These are phyloP conservation scores for Dryas drummondii DNA, from an alignment of 306 rosid genomes.

Conservation along the genomic window DNA sequence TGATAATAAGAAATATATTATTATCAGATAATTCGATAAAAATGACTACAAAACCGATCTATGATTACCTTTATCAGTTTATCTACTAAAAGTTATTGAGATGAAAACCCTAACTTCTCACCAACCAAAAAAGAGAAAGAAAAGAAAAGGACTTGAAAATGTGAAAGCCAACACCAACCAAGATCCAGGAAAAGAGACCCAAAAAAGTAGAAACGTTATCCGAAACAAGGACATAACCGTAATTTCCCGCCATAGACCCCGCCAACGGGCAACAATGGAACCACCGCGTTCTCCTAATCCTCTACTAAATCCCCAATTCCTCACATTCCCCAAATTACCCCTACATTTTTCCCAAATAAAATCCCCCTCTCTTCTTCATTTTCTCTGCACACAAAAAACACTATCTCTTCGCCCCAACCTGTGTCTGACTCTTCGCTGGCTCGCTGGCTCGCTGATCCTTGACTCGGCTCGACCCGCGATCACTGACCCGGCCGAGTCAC, in stretches of 20 bases:
- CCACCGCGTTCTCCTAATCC: constrained; percentile 51
- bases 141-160: not conserved
- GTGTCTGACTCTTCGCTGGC: not conserved
- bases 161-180: not conserved
- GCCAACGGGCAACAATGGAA: constrained; percentile 32
- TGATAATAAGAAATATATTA: too few species aligned
- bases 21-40: too few species aligned
- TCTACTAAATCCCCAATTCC: constrained; percentile 2
- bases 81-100: constrained; percentile 1
- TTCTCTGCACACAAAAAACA: not conserved
- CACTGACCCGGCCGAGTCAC: constrained; percentile 40
- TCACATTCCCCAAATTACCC: constrained; percentile 35
- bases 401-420: not conserved
- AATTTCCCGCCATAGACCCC: not conserved
- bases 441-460: constrained; percentile 4
- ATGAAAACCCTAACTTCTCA: not conserved
- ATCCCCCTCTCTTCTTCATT: not conserved
- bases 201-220: constrained; percentile 34
- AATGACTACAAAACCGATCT: too few species aligned
- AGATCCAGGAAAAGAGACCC: constrained; percentile 8
- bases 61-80: not conserved
- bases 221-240: constrained; percentile 32
- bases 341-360: not conserved
- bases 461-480: constrained; percentile 7
- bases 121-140: not conserved